Evolutionary conservation across 805 yeast species (phyloP).

Genomic region (Metschnikowia kunwiensis): DNA sequence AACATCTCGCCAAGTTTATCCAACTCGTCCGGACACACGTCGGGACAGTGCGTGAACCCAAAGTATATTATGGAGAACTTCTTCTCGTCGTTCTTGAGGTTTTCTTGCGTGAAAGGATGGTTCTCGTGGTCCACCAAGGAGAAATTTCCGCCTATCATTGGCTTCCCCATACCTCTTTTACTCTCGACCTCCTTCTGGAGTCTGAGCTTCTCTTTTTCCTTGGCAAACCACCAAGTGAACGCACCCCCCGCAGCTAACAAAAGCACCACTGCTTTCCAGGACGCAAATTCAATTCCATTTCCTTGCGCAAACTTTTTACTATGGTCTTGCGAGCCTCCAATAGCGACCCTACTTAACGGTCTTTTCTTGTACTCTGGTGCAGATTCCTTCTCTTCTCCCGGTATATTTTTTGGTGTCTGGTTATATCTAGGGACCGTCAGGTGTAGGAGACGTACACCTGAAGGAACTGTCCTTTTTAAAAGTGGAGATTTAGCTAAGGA

Average conservation of each 20-base stretch:
- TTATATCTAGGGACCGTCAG: constrained; percentile 5
- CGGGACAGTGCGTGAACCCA: constrained; percentile 98
- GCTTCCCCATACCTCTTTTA: constrained; percentile 87
- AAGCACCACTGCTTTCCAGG: constrained; percentile 79
- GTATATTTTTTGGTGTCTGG: background rate
- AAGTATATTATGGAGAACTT: constrained; percentile 85
- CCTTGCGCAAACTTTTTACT: constrained; percentile 35
- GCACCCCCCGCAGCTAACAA: constrained; percentile 70
- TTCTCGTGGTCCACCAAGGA: constrained; percentile 68
- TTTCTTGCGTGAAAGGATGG: constrained; percentile 68
- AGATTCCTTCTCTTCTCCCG: background rate
- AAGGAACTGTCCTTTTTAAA: background rate
- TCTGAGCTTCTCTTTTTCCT: constrained; percentile 72
- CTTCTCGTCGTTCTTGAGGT: constrained; percentile 56
- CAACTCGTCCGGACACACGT: constrained; percentile 96
- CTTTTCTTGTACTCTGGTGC: constrained; percentile 32
- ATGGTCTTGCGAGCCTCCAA: constrained; percentile 53
- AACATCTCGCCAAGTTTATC: constrained; percentile 82
- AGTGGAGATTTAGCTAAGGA: background rate
- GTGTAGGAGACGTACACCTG: constrained; percentile 4
- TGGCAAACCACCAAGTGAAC: constrained; percentile 64
- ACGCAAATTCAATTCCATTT: constrained; percentile 62
- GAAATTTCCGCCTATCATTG: constrained; percentile 90
- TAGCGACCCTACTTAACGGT: constrained; percentile 77
- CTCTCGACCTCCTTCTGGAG: constrained; percentile 77